Base-by-base conservation (phyloP, 2,329 filamentous ascomycete genomes). In the Microdochium bolleyi region DNA sequence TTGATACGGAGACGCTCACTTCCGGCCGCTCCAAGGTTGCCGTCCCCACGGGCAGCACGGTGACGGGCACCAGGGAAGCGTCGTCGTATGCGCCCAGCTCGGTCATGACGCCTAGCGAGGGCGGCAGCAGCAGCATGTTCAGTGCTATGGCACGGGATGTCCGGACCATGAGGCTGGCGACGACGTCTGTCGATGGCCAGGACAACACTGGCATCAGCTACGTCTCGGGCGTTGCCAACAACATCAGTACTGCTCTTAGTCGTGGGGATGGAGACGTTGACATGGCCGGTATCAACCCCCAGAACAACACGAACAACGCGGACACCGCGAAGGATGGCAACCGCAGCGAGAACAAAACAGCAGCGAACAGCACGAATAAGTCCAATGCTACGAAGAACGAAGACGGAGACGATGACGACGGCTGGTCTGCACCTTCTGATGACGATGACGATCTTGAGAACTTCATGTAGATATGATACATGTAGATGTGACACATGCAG, bases 321-420 rank as follows among this genome's bases (percentile, higher is more conserved):
- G 72, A 74, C 41, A 57, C 70, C 19, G 67, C 70, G 41, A 68
- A 68, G 49, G 71, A 72, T 53, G 21, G 41, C 9, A 21, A 24
- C 13, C 41, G 13, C 41, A 21, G 21, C 16, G 3, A 22, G 7
- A 8, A 22, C 19, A 22, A 22, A 24, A 16, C 41, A 46, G 41
- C 14, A 16, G 44, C 8, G 8, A 24, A 30, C 16, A 24, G 11
- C 48, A 24, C 8, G 8, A 49, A 27, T 19, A 24, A 49, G 24
- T 22, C 3, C 7, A 25, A 48, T 5, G 44, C 9, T 3, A 8
- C 3, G 4, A 48, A 48, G 21, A 16, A 21, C 44, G n/a, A 48
- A 5, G 44, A 24, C 44, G 19, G 22, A 3, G 44, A 49, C 24
- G 48, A 49, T 14, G 48, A 49, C 3, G 48, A 46, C 41, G 41